A percentile compares a stretch with the other conserved stretches of the same genome.
phyloP scores from a whole-genome alignment of 148 eudicot genomes.

The Chenopodium berlandieri region DNA sequence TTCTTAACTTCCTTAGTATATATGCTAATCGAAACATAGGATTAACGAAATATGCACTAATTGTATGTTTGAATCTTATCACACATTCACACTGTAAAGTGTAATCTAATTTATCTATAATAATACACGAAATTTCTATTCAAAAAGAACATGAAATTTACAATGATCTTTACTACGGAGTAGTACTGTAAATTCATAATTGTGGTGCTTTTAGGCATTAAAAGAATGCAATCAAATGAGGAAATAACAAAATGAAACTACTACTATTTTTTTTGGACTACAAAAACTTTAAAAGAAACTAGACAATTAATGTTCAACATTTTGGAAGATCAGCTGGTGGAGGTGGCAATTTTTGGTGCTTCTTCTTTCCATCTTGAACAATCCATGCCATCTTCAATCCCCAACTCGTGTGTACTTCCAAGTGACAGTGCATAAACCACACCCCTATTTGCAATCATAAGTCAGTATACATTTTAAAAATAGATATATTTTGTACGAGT shows the following conservation, averaged over 20 bases:
- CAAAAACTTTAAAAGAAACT: neutral
- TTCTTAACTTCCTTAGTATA: too few species aligned
- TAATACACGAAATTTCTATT: neutral
- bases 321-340: conserved; percentile 32
- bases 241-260: neutral
- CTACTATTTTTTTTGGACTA: neutral
- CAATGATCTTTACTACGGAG: neutral
- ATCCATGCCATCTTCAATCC: conserved; percentile 37
- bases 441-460: conserved; percentile 11
- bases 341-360: conserved; percentile 24
- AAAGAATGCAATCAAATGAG: neutral
- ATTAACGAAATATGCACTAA: too few species aligned
- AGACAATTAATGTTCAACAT: conserved; percentile 11
- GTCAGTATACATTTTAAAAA: neutral
- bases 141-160: neutral
- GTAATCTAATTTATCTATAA: neutral
- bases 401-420: conserved; percentile 36
- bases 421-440: conserved; percentile 34
- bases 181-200: neutral
- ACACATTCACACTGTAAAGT: neutral
- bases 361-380: conserved; percentile 21
- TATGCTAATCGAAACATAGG: neutral
- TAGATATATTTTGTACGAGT: neutral
- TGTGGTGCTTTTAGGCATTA: neutral
- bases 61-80: too few species aligned